These are phyloP conservation scores for Scutellaria galericulata DNA, from an alignment of 257 asterid species.

Conservation along the genomic window DNA sequence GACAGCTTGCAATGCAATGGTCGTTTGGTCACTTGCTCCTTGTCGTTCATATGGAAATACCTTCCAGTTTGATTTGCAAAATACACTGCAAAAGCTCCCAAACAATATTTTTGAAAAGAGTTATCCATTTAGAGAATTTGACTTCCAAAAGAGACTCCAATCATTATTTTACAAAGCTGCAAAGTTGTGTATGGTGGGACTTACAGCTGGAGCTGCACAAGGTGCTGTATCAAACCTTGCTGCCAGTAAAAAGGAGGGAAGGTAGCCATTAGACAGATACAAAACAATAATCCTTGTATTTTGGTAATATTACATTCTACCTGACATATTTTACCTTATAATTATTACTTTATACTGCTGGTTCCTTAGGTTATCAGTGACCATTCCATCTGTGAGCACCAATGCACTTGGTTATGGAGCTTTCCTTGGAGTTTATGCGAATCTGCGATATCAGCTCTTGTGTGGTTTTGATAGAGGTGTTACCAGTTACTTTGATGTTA, in stretches of 20 bases:
- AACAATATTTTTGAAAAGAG: conserved; percentile 91
- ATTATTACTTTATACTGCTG: conserved; percentile 1
- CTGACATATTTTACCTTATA: conserved; percentile 10
- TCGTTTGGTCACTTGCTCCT: conserved; percentile 96
- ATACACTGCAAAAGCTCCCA: conserved; percentile 96
- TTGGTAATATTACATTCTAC: conserved; percentile 22
- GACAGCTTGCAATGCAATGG: conserved; percentile 89
- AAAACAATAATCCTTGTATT: conserved; percentile 1
- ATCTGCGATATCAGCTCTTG: conserved; percentile 86
- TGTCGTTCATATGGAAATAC: conserved; percentile 97
- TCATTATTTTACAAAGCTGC: conserved; percentile 94
- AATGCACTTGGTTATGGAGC: conserved; percentile 98
- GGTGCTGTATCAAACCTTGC: conserved; percentile 79
- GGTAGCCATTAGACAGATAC: conserved; percentile 53
- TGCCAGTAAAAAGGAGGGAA: conserved; percentile 89
- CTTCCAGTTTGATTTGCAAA: conserved; percentile 91
- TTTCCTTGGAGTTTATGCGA: conserved; percentile 92
- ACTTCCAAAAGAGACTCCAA: conserved; percentile 81
- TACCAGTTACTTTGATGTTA: conserved; percentile 81
- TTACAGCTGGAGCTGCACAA: conserved; percentile 90
- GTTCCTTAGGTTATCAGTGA: conserved; percentile 74
- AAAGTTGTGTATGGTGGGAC: conserved; percentile 90
- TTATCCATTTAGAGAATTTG: conserved; percentile 89
- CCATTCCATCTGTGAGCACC: conserved; percentile 77
- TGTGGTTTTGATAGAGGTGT: conserved; percentile 85